These are phyloP conservation scores for Byssochlamys sp. DNA, from an alignment of 2,329 filamentous ascomycete genomes.

Conservation along the genomic window DNA sequence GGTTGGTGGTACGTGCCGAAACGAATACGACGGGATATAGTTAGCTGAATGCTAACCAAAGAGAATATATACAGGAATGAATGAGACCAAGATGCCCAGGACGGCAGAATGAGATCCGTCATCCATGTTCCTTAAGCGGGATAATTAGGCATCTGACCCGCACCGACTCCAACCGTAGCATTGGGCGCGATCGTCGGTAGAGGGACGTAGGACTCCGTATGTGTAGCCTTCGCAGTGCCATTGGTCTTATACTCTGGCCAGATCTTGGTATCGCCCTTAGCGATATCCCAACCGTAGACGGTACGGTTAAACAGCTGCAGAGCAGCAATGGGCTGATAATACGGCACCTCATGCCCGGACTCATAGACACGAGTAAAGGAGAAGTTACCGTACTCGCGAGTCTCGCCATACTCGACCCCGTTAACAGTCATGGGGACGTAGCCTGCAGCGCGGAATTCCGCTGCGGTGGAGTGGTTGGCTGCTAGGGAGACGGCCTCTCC, in stretches of 20 bases:
- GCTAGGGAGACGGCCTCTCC: slow-evolving; percentile 62
- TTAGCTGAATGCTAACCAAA: too few relatives aligned
- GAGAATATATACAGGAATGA: too few relatives aligned
- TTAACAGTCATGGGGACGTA: slow-evolving; percentile 66
- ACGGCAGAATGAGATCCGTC: neutral
- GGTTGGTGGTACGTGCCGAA: neutral
- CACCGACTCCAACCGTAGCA: neutral
- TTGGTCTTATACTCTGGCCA: slow-evolving; percentile 28
- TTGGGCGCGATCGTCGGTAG: slow-evolving; percentile 18
- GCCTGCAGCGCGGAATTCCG: slow-evolving; percentile 55
- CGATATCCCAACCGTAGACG: slow-evolving; percentile 46
- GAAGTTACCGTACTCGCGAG: slow-evolving; percentile 67
- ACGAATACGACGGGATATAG: too few relatives aligned
- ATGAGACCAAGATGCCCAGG: too few relatives aligned
- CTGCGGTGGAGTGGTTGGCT: slow-evolving; percentile 42
- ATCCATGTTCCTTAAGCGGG: neutral
- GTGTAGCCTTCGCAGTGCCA: slow-evolving; percentile 35
- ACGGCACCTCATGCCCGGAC: slow-evolving; percentile 54
- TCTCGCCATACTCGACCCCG: slow-evolving; percentile 55
- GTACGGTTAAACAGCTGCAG: slow-evolving; percentile 54
- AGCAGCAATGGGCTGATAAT: slow-evolving; percentile 49
- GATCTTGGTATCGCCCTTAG: slow-evolving; percentile 39
- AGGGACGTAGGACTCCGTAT: slow-evolving; percentile 34
- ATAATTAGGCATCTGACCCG: slow-evolving; percentile 1
- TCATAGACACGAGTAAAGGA: slow-evolving; percentile 59